These are phyloP conservation scores for Phlegmacium glaucopus DNA, from an alignment of 768 basidiomycete species.

Conservation along the genomic window DNA sequence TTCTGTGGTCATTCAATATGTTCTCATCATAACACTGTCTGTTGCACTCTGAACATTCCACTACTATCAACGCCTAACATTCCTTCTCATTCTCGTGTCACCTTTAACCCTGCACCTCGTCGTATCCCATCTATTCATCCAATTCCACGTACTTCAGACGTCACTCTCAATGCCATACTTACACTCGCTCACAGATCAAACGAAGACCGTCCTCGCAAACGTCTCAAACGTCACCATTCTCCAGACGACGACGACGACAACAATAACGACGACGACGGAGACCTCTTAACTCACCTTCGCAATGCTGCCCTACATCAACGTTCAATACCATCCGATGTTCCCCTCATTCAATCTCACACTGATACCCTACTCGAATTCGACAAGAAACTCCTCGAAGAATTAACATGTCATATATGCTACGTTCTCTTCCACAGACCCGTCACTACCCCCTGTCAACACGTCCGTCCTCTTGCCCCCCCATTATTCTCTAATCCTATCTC, in stretches of 20 bases:
- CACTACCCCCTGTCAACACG: slow-evolving; percentile 95
- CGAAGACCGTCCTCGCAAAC: slow-evolving; percentile 26
- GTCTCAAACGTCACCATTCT: slow-evolving; percentile 18
- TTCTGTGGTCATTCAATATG: slow-evolving; percentile 87
- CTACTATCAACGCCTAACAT: slow-evolving; percentile 21
- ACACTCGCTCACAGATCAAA: slow-evolving; percentile 16
- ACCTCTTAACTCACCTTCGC: slow-evolving; percentile 38
- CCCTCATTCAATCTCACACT: slow-evolving; percentile 20
- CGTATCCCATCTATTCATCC: too few species aligned
- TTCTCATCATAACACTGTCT: slow-evolving; percentile 38
- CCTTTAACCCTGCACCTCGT: too few species aligned
- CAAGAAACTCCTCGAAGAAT: slow-evolving; percentile 62
- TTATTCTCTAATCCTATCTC: slow-evolving; percentile 9
- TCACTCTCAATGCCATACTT: slow-evolving; percentile 1
- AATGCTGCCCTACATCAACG: slow-evolving; percentile 27
- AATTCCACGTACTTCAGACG: slow-evolving; percentile 36
- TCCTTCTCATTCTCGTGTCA: too few species aligned
- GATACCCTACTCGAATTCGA: slow-evolving; percentile 40
- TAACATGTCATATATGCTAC: slow-evolving; percentile 92
- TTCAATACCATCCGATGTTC: slow-evolving; percentile 27
- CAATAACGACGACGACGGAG: slow-evolving; percentile 17
- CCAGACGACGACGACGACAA: slow-evolving; percentile 16
- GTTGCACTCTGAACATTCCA: slow-evolving; percentile 33
- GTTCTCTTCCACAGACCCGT: slow-evolving; percentile 79
- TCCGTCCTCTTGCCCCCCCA: slow-evolving; percentile 33